Evolutionary conservation across 2,329 filamentous ascomycete genomes (phyloP).

Genomic region (Botrytis galanthina): DNA sequence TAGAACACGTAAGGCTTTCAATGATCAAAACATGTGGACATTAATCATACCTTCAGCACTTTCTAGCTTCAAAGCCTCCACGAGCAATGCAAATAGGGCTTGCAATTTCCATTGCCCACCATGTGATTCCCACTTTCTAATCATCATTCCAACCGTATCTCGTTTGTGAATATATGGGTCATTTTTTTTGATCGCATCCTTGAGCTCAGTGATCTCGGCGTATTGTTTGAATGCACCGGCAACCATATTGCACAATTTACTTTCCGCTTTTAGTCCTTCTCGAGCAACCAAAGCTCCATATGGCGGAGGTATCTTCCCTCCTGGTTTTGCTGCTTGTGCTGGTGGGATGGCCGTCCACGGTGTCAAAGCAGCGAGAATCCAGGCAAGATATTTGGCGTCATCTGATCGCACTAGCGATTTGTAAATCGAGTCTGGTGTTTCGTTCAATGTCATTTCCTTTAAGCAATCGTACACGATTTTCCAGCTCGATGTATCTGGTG

Average conservation of each 20-base stretch:
- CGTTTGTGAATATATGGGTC: conserved; percentile 50
- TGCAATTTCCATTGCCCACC: conserved; percentile 68
- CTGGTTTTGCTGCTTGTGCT: conserved; percentile 42
- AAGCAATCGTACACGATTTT: conserved; percentile 62
- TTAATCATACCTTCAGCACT: neutral
- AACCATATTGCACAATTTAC: conserved; percentile 69
- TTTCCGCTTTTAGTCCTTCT: conserved; percentile 77
- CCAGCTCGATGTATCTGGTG: conserved; percentile 62
- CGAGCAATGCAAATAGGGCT: conserved; percentile 63
- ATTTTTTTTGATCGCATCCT: conserved; percentile 51
- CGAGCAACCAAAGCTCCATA: conserved; percentile 63
- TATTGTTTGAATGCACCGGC: conserved; percentile 62
- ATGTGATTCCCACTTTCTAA: conserved; percentile 66
- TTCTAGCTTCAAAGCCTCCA: conserved; percentile 54
- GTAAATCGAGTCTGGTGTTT: conserved; percentile 49
- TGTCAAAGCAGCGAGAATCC: conserved; percentile 71
- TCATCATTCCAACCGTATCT: conserved; percentile 69
- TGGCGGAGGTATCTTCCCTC: conserved; percentile 53
- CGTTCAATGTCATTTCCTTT: conserved; percentile 47
- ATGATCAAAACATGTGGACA: neutral
- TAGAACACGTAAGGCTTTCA: too few relatives aligned
- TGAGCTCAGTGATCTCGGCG: conserved; percentile 60
- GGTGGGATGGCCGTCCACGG: conserved; percentile 64
- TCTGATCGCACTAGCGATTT: conserved; percentile 57
- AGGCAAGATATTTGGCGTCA: conserved; percentile 69